phyloP scores from a whole-genome alignment of 805 yeast species.

The Yarrowia divulgata region DNA sequence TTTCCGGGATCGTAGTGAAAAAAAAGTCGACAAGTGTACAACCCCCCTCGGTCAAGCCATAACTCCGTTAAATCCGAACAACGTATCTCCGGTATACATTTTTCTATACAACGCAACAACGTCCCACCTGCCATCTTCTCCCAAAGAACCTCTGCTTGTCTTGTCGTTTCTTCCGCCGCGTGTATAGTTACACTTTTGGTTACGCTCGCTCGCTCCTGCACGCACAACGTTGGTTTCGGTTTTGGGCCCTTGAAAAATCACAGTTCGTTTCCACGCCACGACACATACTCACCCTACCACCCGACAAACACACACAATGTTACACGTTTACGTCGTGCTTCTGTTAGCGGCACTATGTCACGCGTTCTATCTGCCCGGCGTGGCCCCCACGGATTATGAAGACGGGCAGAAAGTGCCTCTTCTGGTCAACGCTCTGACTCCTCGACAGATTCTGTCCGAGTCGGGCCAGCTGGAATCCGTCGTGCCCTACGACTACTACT shows the following conservation, averaged over 20 bases:
- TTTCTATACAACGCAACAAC: too few species aligned
- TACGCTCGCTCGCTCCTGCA: too few species aligned
- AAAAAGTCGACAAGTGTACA: too few species aligned
- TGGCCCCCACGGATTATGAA: constrained; percentile 89
- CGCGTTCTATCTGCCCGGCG: constrained; percentile 93
- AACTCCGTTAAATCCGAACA: constrained; percentile 1
- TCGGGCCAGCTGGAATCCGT: constrained; percentile 47
- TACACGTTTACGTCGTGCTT: constrained; percentile 22
- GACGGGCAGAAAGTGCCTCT: constrained; percentile 76
- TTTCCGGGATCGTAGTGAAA: not conserved
- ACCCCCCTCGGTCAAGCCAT: not conserved
- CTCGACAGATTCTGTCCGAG: constrained; percentile 53
- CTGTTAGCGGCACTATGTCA: constrained; percentile 44
- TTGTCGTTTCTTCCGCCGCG: not conserved
- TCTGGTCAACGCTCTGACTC: constrained; percentile 89
- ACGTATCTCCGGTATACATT: not conserved
- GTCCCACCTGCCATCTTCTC: too few species aligned
- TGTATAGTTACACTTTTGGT: constrained; percentile 7
- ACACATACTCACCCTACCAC: not conserved
- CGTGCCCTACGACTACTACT: constrained; percentile 64
- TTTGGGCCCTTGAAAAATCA: not conserved
- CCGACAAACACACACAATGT: not conserved
- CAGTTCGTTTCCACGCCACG: not conserved
- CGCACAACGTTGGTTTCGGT: not conserved
- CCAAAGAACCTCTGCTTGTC: too few species aligned